Conservation (phyloP, 768 basidiomycete species). For the Agrocybe chaxingu region DNA sequence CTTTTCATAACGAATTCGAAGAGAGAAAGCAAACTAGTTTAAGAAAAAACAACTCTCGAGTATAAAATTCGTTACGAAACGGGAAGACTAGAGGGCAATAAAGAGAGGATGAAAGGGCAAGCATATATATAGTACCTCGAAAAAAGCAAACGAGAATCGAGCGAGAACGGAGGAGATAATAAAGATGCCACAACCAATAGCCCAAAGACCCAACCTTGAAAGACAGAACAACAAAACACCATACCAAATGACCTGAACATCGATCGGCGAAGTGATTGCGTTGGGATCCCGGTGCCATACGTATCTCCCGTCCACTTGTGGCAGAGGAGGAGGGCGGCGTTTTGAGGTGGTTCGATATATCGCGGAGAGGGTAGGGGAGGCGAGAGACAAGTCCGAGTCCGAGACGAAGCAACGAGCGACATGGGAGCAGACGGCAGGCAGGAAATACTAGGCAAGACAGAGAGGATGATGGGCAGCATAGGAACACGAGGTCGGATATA, state of each 20-base stretch:
- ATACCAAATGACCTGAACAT: slow-evolving; percentile 16
- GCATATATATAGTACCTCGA: slow-evolving; percentile 30
- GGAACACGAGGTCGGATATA: slow-evolving; percentile 19
- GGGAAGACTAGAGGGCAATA: slow-evolving; percentile 23
- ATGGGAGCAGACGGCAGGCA: slow-evolving; percentile 20
- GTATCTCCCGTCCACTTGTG: slow-evolving; percentile 40
- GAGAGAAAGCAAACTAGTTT: slow-evolving; percentile 10
- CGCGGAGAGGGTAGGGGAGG: slow-evolving; percentile 21
- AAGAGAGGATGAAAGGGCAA: slow-evolving; percentile 31
- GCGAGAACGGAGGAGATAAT: slow-evolving; percentile 32
- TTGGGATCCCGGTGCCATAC: slow-evolving; percentile 41
- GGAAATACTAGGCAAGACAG: slow-evolving; percentile 9
- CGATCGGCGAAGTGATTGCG: slow-evolving; percentile 10
- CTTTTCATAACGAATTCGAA: slow-evolving; percentile 4
- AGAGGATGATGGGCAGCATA: slow-evolving; percentile 14
- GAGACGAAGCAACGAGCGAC: slow-evolving; percentile 24
- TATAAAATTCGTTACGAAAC: slow-evolving; percentile 18
- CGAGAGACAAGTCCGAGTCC: slow-evolving; percentile 3
- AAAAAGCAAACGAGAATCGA: slow-evolving; percentile 17
- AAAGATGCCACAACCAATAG: slow-evolving; percentile 64
- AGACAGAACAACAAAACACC: slow-evolving; percentile 13
- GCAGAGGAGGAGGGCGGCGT: slow-evolving; percentile 21
- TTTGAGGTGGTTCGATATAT: slow-evolving; percentile 29
- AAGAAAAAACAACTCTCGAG: slow-evolving; percentile 11
- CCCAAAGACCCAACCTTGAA: slow-evolving; percentile 38